Conservation (phyloP, 164 flowering plant species). For the Akebia trifoliata region DNA sequence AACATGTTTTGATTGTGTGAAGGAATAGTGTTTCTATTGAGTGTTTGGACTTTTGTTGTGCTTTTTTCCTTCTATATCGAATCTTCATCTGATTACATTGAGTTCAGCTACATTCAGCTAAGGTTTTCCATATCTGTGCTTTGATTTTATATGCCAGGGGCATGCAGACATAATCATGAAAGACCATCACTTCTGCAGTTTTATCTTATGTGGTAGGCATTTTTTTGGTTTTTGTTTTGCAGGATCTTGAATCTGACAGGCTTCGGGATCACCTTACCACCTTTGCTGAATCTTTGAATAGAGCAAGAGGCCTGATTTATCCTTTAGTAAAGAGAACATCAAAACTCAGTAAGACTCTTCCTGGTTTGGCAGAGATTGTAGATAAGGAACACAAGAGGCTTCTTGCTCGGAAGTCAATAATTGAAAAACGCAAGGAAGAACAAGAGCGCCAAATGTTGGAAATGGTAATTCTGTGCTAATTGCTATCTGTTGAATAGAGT, state of each 20-base stretch:
- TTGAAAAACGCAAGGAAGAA: conserved; percentile 94
- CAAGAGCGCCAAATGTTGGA: conserved; percentile 82
- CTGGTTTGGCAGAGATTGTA: conserved; percentile 61
- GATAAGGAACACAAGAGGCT: conserved; percentile 89
- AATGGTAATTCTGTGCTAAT: conserved; percentile 40
- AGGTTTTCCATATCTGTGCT: no score
- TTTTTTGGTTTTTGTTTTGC: conserved; percentile 10
- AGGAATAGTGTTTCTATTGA: no score
- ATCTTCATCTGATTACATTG: no score
- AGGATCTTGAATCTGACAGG: conserved; percentile 80
- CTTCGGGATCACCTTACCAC: conserved; percentile 51
- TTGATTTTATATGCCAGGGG: not conserved
- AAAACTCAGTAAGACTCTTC: conserved; percentile 49
- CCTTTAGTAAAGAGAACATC: conserved; percentile 49
- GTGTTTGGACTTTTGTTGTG: no score
- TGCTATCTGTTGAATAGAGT: not conserved
- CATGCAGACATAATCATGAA: no score
- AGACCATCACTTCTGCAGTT: no score
- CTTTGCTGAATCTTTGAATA: conserved; percentile 64
- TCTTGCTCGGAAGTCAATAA: conserved; percentile 88
- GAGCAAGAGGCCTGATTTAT: conserved; percentile 62
- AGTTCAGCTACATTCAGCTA: no score
- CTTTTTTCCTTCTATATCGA: no score
- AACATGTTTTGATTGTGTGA: no score
- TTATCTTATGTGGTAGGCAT: not conserved